Conservation (phyloP, 306 rosid species). For the Trifolium pratense region DNA sequence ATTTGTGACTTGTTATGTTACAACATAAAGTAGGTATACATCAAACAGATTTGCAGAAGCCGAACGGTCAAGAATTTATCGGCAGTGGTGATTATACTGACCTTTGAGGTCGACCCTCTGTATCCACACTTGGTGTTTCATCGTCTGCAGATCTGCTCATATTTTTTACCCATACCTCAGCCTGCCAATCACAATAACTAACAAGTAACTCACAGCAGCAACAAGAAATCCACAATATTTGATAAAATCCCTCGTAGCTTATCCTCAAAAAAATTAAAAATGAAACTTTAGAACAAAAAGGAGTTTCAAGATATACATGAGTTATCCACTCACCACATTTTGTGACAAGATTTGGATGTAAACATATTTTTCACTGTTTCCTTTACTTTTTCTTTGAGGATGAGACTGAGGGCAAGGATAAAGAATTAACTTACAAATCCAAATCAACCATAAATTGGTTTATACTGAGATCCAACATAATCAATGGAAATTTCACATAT, state of each 20-base stretch:
- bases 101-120: constrained; percentile 66
- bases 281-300: neutral
- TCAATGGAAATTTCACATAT: neutral
- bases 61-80: constrained; percentile 15
- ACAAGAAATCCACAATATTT: constrained; percentile 23
- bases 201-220: constrained; percentile 24
- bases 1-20: neutral
- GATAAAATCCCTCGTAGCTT: neutral
- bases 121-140: constrained; percentile 46
- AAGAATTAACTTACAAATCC: neutral
- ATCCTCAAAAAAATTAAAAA: neutral
- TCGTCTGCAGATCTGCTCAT: constrained; percentile 65
- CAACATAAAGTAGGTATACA: constrained; percentile 11
- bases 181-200: constrained; percentile 56
- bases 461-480: neutral
- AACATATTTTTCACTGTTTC: neutral
- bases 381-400: neutral
- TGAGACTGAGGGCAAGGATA: neutral
- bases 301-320: constrained; percentile 7
- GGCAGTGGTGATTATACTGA: constrained; percentile 34
- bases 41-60: constrained; percentile 6
- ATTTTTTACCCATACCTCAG: constrained; percentile 73
- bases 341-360: neutral
- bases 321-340: constrained; percentile 4
- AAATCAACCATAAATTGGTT: neutral